A percentile compares a stretch with the other conserved stretches of the same genome.
phyloP scores from a whole-genome alignment of 352 stramenopile genomes.

The Chrysophaeum taylorii region DNA sequence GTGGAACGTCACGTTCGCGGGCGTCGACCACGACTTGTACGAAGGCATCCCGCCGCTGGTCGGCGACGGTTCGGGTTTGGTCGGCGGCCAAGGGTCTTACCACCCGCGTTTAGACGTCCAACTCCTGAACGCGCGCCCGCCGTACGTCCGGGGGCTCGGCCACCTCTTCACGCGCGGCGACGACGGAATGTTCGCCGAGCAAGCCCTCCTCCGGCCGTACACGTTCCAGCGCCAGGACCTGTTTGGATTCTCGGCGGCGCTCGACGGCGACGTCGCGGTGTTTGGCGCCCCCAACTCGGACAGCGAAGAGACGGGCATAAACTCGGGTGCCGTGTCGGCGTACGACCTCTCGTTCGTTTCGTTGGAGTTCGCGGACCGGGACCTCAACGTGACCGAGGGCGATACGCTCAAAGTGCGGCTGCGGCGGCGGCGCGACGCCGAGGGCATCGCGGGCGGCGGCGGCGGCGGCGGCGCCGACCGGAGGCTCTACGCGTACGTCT shows the following conservation, averaged over 20 bases:
- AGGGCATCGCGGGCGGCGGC: slow-evolving; percentile 17
- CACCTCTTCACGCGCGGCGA: slow-evolving; percentile 49
- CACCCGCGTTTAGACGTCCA: too few relatives aligned
- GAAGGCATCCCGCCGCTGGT: slow-evolving; percentile 41
- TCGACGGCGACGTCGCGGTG: slow-evolving; percentile 63
- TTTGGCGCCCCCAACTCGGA: slow-evolving; percentile 81
- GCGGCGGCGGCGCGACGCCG: slow-evolving; percentile 16
- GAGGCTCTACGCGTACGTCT: slow-evolving; percentile 25
- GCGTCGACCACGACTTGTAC: slow-evolving; percentile 31
- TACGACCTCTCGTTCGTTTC: slow-evolving; percentile 78
- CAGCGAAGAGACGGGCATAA: slow-evolving; percentile 63
- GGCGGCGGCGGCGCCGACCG: slow-evolving; percentile 16
- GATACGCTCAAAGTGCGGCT: slow-evolving; percentile 59
- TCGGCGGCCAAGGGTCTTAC: slow-evolving; percentile 55
- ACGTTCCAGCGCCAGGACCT: slow-evolving; percentile 71
- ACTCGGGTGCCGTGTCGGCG: slow-evolving; percentile 76
- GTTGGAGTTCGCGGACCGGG: slow-evolving; percentile 47
- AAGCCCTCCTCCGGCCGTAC: slow-evolving; percentile 75
- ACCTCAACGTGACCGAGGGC: slow-evolving; percentile 73
- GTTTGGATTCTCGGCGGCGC: slow-evolving; percentile 64
- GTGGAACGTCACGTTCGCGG: slow-evolving; percentile 5
- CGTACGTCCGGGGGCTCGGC: slow-evolving; percentile 38
- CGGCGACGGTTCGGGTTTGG: slow-evolving; percentile 52
- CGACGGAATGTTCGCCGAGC: slow-evolving; percentile 61
- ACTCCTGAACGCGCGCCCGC: slow-evolving; percentile 28